Evolutionary conservation across 1,284 basidiomycete species (phyloP).

Genomic region (Cryptococcus sp.): DNA sequence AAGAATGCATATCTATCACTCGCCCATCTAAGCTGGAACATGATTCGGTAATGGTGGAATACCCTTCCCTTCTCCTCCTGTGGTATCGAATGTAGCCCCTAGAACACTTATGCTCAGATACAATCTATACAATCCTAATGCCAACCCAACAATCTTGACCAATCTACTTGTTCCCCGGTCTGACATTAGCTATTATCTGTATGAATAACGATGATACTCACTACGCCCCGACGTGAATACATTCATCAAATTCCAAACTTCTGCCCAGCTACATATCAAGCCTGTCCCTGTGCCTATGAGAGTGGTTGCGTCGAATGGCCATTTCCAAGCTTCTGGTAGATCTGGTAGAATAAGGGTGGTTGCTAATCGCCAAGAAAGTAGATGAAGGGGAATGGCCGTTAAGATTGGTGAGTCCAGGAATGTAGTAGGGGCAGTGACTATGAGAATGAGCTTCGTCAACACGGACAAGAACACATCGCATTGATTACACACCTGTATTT

Average conservation of each 20-base stretch:
- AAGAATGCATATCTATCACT: neutral
- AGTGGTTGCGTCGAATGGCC: neutral
- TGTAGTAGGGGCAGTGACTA: no score
- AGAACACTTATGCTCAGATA: no score
- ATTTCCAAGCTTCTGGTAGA: neutral
- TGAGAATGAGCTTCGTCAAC: no score
- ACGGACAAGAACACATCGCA: no score
- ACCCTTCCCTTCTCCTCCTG: neutral
- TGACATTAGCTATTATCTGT: no score
- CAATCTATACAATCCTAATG: no score
- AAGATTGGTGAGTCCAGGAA: neutral
- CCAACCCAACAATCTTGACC: neutral
- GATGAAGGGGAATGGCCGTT: neutral
- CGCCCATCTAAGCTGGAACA: no score
- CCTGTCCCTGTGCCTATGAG: constrained; percentile 1
- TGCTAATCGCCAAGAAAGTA: neutral
- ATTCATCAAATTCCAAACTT: neutral
- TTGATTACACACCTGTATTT: no score
- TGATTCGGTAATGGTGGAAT: neutral
- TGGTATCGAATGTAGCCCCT: neutral
- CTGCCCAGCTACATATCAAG: neutral
- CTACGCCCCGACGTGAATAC: constrained; percentile 1
- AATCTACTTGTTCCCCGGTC: no score
- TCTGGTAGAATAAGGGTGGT: neutral
- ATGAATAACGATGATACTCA: no score